Base-by-base conservation (phyloP, 345 rosid genomes). In the Citrus inodora region DNA sequence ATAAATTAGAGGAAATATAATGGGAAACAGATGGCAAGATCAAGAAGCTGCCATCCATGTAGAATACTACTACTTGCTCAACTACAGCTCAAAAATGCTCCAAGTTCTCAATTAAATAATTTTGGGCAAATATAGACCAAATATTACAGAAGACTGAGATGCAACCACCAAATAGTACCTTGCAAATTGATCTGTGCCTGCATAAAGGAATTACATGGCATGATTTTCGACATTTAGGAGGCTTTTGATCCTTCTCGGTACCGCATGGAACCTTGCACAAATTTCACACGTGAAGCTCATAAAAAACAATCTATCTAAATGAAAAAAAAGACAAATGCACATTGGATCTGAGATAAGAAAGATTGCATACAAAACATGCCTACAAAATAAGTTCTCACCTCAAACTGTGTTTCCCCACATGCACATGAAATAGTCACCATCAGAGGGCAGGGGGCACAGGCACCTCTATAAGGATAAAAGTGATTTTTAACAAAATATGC, bases 261-360 rank as follows among this genome's bases (percentile, higher is more conserved):
- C 99, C 99, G 84, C 99, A 95, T n/a, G 99, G 98, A 85, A 95
- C 99, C 98, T 95, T 78, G 68, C 40, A 79, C 74, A 79, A 82
- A 80, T 63, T 70, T 79, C 65, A 78, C 27, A 51, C 21, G 67
- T 28, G 27, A 76, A 46, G 75, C 16, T 48, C 68, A 66, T 38
- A 4, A 27, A 75, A 65, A 40, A 11, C 4, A 46, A 68, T 30
- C 40, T 19, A 75, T 32, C 11, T 6, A 35, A 9, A 68, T 65
- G 76, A 68, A 48, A 21, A 21, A 24, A 68, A 1, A 9, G 5
- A 22, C 9, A n/a, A 6, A 13, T 1, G 17, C 17, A 11, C 17
- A 46, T 46, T 32, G 53, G 8, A 27, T 33, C 32, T 72, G 70
- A 78, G 55, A 53, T 32, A 24, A 9, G 59, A 40, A 21, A 40